phyloP scores from a whole-genome alignment of 176 grass and related monocot species.

The Aegilops tauschii region DNA sequence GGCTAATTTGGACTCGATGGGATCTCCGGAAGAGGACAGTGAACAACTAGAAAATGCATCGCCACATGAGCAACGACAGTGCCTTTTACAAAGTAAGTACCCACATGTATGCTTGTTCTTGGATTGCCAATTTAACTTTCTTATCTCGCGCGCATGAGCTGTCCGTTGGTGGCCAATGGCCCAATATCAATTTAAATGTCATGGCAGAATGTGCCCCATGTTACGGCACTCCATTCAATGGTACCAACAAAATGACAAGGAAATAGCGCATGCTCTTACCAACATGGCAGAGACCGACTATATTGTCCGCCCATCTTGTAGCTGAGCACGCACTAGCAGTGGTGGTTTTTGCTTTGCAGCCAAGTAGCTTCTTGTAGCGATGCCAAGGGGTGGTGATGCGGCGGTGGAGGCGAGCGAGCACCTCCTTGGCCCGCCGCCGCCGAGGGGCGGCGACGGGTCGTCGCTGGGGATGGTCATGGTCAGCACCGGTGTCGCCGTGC shows the following conservation, averaged over 20 bases:
- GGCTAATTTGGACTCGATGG: neutral
- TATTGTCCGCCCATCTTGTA: neutral
- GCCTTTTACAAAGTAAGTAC: neutral
- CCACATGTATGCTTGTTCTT: neutral
- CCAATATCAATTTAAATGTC: neutral
- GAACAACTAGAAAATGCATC: neutral
- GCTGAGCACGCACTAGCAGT: neutral
- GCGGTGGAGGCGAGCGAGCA: neutral
- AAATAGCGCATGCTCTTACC: too few species aligned
- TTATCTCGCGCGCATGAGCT: neutral
- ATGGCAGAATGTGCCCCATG: neutral
- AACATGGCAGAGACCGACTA: neutral
- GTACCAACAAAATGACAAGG: neutral
- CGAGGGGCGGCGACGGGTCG: neutral
- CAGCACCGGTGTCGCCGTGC: slow-evolving; percentile 48
- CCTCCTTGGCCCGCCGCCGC: neutral
- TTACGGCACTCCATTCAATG: neutral
- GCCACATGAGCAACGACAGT: neutral
- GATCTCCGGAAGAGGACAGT: neutral
- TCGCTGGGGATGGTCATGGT: slow-evolving; percentile 42
- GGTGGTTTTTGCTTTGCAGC: neutral
- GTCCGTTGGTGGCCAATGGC: neutral
- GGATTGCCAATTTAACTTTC: neutral
- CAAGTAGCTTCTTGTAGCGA: neutral
- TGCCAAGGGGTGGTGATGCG: neutral